Base-by-base conservation (phyloP, 148 eudicot genomes). In the Tetragonia tetragonoides region DNA sequence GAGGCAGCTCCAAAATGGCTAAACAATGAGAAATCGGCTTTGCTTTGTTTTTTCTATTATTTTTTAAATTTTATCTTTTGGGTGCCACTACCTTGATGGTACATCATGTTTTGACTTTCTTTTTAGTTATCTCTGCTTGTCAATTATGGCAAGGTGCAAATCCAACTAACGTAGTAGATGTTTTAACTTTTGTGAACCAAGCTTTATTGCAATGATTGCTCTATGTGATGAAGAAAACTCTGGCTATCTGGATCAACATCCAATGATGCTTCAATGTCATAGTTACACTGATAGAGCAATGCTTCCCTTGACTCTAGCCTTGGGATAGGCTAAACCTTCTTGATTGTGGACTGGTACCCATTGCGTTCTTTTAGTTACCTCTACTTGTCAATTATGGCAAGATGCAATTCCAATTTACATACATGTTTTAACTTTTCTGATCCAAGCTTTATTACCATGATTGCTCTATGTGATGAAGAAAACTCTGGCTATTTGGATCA, bases 271-370 rank as follows among this genome's bases (percentile, higher is more conserved):
- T 76, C 62, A 39, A 41, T 38, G 83, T 85, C 87, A 79, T 85
- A 85, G 87, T 82, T 85, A 85, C 85, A 82, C 87, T 85, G 87
- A 85, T 85, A 77, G 83, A 82, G 85, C 83, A 74, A 16, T 20
- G 56, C 64, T 42, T 46, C 53, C 54, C 53, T 28, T 17, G 18
- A 38, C 20, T 59, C 7, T 17, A 38, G 69, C 63, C 53, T 66
- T 34, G 64, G n/a, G 64, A 60, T 20, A 3, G 18, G 7, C 7
- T 46, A 15, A 10, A 10, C 16, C 59, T 28, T 28, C 34, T 6
- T 54, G 12, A 3, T 10, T 54, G n/a, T n/a, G n/a, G n/a, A n/a
- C n/a, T 54, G 3, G 18, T 9, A 8, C 16, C 18, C 59, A 8
- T 10, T 3, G 34, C 4, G 34, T 46, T 46, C 2, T 46, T 46